Conservation (phyloP, 108 stramenopile species). For the Stephanodiscus minutulus region DNA sequence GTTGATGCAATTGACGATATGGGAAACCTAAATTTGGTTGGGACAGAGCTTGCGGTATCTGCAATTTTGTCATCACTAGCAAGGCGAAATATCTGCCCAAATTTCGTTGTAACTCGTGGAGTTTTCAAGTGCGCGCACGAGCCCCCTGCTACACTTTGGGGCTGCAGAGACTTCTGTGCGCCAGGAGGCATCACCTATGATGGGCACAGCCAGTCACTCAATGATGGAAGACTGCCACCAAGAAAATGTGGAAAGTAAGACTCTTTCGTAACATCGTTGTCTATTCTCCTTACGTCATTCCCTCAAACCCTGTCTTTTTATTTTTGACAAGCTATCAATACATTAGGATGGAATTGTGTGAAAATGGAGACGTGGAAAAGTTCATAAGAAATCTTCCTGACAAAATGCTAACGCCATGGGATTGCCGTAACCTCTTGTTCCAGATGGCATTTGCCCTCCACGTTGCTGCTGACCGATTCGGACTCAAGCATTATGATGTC, state of each 20-base stretch:
- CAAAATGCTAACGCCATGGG: slow-evolving; percentile 41
- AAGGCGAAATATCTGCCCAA: slow-evolving; percentile 85
- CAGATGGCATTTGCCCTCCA: slow-evolving; percentile 95
- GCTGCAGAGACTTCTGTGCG: slow-evolving; percentile 51
- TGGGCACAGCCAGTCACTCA: background rate
- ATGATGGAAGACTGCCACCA: slow-evolving; percentile 4
- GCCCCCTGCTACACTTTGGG: slow-evolving; percentile 74
- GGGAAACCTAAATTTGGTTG: slow-evolving; percentile 74
- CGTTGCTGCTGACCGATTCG: slow-evolving; percentile 77
- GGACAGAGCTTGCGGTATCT: slow-evolving; percentile 89
- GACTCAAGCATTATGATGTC: slow-evolving; percentile 96
- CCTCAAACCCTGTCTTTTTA: background rate
- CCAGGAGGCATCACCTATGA: slow-evolving; percentile 64
- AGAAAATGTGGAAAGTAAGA: slow-evolving; percentile 38
- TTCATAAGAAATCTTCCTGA: slow-evolving; percentile 71
- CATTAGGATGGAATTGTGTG: slow-evolving; percentile 98
- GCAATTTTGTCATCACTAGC: slow-evolving; percentile 83
- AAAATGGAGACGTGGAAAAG: slow-evolving; percentile 92
- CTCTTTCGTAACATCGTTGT: background rate
- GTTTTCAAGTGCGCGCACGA: slow-evolving; percentile 72
- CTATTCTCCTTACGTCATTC: background rate
- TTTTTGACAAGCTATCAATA: slow-evolving; percentile 70
- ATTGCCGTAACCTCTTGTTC: slow-evolving; percentile 76
- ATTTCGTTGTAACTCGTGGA: slow-evolving; percentile 88
- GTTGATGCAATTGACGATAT: slow-evolving; percentile 56